A percentile compares a stretch with the other conserved stretches of the same genome.
Evolutionary conservation across 768 basidiomycete genomes (phyloP).

Genomic region (Phlebiopsis gigantea): DNA sequence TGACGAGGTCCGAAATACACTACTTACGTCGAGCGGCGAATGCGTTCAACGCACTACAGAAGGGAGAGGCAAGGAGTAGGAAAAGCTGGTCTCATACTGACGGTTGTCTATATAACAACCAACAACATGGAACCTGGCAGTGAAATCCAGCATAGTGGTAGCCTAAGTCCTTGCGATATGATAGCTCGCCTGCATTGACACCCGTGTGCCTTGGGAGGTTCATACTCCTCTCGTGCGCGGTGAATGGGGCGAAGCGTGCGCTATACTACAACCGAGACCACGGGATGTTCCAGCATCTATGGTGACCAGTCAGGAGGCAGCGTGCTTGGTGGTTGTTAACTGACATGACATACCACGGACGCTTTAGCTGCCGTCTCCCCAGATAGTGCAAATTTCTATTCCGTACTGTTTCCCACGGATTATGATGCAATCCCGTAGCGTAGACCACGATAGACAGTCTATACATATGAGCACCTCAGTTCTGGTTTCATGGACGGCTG

Average conservation of each 20-base stretch:
- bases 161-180: no score
- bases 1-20: no score
- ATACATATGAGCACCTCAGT: background rate
- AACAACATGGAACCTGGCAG: background rate
- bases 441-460: background rate
- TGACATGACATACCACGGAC: background rate
- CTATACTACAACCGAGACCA: background rate
- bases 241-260: background rate
- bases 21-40: constrained; percentile 11
- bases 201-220: background rate
- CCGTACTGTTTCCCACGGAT: background rate
- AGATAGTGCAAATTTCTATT: no score
- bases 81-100: background rate
- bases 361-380: background rate
- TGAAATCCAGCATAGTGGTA: background rate
- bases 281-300: background rate
- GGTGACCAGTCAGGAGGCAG: background rate
- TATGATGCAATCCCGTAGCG: background rate
- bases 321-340: background rate
- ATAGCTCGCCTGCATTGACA: background rate
- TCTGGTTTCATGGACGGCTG: background rate
- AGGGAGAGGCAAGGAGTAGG: background rate
- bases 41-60: constrained; percentile 9
- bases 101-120: background rate
- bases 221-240: background rate